phyloP scores from a whole-genome alignment of 108 stramenopile species.

The Chaetoceros muelleri region DNA sequence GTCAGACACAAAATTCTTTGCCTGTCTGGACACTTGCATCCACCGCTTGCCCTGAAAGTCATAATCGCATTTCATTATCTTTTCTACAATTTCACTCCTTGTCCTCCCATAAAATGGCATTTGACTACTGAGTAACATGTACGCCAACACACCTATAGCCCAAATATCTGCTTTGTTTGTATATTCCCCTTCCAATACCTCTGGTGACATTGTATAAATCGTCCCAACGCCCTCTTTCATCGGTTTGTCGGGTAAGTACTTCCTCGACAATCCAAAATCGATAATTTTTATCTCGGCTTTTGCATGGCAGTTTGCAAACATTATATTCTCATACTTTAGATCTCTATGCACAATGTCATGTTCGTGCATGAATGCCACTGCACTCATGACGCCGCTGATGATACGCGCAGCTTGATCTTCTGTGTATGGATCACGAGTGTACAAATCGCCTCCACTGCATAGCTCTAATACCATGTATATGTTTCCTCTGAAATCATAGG shows the following conservation, averaged over 20 bases:
- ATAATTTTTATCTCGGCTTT: constrained; percentile 64
- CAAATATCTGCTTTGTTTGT: constrained; percentile 68
- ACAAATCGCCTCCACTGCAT: constrained; percentile 76
- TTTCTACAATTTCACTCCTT: constrained; percentile 41
- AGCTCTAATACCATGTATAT: constrained; percentile 73
- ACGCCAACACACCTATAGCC: constrained; percentile 65
- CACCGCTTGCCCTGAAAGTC: constrained; percentile 49
- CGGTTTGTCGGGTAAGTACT: constrained; percentile 17
- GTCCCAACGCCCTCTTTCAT: constrained; percentile 62
- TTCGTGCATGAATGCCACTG: constrained; percentile 75
- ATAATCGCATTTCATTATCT: constrained; percentile 42
- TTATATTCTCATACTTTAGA: constrained; percentile 83
- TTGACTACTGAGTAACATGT: constrained; percentile 58
- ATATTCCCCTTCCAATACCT: constrained; percentile 72
- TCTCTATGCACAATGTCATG: constrained; percentile 79
- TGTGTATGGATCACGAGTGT: constrained; percentile 64
- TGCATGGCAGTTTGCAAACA: constrained; percentile 38
- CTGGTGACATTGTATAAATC: constrained; percentile 78
- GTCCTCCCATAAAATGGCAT: constrained; percentile 66
- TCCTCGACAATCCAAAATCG: constrained; percentile 84
- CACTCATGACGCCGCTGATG: constrained; percentile 42
- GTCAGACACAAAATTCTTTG: constrained; percentile 33
- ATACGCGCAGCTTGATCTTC: constrained; percentile 55
- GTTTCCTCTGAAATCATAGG: constrained; percentile 20
- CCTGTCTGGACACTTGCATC: constrained; percentile 22